These are phyloP conservation scores for Lactarius vividus DNA, from an alignment of 768 basidiomycete species.

Conservation along the genomic window DNA sequence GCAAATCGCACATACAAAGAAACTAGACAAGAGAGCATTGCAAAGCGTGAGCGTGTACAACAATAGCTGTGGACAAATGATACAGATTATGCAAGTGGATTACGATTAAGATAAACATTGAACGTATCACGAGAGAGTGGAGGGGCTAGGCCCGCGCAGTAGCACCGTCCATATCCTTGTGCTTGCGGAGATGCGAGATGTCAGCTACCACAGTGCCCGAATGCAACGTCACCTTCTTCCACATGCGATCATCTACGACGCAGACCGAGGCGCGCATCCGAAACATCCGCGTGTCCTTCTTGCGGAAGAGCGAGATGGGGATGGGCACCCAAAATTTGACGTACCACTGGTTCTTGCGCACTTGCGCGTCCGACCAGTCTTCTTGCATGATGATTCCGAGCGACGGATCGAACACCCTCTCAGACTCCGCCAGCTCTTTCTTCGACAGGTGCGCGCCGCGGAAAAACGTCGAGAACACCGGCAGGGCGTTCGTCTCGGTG, in stretches of 20 bases:
- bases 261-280: conserved; percentile 18
- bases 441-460: conserved; percentile 8
- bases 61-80: background rate
- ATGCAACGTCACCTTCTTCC: conserved; percentile 19
- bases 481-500: conserved; percentile 25
- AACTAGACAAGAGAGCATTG: background rate
- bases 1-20: background rate
- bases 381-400: conserved; percentile 26
- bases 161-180: conserved; percentile 26
- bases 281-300: conserved; percentile 28
- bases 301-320: conserved; percentile 27
- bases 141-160: conserved; percentile 10
- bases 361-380: conserved; percentile 22
- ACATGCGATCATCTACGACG: conserved; percentile 26
- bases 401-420: conserved; percentile 13
- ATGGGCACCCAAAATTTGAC: conserved; percentile 28
- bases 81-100: background rate
- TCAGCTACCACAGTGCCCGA: conserved; percentile 26
- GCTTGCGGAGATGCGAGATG: conserved; percentile 27
- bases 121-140: background rate
- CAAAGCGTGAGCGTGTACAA: conserved; percentile 7
- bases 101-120: background rate
- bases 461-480: conserved; percentile 21
- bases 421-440: background rate
- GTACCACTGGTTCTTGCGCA: conserved; percentile 26